A percentile compares a stretch with the other conserved stretches of the same genome.
Evolutionary conservation across 192 early-diverging fungal species (phyloP).

Genomic region (Coemansia sp.): DNA sequence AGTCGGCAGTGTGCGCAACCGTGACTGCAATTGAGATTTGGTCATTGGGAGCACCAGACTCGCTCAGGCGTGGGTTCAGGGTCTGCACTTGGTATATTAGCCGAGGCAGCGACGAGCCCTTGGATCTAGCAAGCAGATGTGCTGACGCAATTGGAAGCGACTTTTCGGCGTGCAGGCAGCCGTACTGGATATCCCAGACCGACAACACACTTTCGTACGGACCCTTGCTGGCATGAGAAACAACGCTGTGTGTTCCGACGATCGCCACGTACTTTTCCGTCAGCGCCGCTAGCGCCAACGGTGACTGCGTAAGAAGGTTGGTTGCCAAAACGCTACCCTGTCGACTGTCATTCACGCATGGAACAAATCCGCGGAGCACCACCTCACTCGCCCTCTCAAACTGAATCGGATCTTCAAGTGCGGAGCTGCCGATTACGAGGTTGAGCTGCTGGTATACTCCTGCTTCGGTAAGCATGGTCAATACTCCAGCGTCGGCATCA

Average conservation of each 20-base stretch:
- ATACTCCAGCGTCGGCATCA: slow-evolving; percentile 46
- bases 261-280: slow-evolving; percentile 53
- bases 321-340: slow-evolving; percentile 14
- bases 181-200: slow-evolving; percentile 57
- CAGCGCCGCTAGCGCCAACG: slow-evolving; percentile 40
- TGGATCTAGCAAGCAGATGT: slow-evolving; percentile 27
- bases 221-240: slow-evolving; percentile 45
- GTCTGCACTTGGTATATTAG: slow-evolving; percentile 51
- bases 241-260: slow-evolving; percentile 53
- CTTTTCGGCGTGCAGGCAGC: slow-evolving; percentile 53
- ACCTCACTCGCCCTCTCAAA: slow-evolving; percentile 43
- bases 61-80: slow-evolving; percentile 38
- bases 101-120: slow-evolving; percentile 28
- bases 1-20: slow-evolving; percentile 37
- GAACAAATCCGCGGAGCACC: slow-evolving; percentile 49
- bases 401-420: slow-evolving; percentile 48
- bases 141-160: slow-evolving; percentile 25
- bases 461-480: slow-evolving; percentile 42
- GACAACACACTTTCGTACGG: slow-evolving; percentile 54
- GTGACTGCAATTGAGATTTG: slow-evolving; percentile 50
- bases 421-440: slow-evolving; percentile 39
- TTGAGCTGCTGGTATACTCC: slow-evolving; percentile 43
- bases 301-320: slow-evolving; percentile 40
- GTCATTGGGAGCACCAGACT: slow-evolving; percentile 35
- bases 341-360: slow-evolving; percentile 20